These are phyloP conservation scores for Rhodamnia argentea DNA, from an alignment of 345 rosid species.

Conservation along the genomic window DNA sequence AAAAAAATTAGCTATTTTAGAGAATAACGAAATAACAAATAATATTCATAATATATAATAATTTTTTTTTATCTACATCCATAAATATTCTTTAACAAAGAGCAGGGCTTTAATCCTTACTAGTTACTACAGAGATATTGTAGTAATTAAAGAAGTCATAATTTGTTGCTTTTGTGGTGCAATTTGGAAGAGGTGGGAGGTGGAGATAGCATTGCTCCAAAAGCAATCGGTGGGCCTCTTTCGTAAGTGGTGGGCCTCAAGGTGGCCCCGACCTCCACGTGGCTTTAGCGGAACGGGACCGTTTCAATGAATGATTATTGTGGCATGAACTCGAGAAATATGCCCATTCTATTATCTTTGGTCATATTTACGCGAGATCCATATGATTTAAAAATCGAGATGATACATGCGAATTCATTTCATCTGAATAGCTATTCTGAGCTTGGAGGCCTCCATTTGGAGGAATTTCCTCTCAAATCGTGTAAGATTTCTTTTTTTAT, in stretches of 20 bases:
- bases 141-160: neutral
- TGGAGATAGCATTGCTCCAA: neutral
- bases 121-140: neutral
- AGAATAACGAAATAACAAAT: neutral
- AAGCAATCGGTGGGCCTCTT: neutral
- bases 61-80: neutral
- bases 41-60: neutral
- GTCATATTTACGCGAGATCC: neutral
- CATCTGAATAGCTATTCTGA: neutral
- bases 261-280: neutral
- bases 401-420: neutral
- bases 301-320: neutral
- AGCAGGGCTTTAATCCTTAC: neutral
- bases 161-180: neutral
- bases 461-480: neutral
- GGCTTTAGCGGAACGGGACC: neutral
- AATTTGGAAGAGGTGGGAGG: neutral
- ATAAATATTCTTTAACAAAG: neutral
- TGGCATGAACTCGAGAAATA: neutral
- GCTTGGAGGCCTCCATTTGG: neutral
- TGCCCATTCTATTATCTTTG: neutral
- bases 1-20: neutral
- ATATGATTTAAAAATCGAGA: neutral
- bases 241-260: neutral
- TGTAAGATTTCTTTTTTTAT: neutral